phyloP scores from a whole-genome alignment of 192 early-diverging fungal species.

The Tieghemiomyces parasiticus region DNA sequence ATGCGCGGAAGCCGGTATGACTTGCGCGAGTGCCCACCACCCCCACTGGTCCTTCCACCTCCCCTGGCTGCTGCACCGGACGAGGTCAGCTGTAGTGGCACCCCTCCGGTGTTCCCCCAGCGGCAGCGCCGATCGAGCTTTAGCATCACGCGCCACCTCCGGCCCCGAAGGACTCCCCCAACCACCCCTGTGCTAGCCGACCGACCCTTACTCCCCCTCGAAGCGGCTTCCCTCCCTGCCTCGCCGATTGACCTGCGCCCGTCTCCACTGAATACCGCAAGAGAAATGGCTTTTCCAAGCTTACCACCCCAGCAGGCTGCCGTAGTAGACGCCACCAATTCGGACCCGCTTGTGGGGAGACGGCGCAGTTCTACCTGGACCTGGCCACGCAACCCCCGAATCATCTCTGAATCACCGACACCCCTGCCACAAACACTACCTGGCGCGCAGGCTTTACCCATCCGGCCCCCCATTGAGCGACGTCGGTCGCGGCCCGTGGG shows the following conservation, averaged over 20 bases:
- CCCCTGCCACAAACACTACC: too few species aligned
- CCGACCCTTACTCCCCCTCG: neutral
- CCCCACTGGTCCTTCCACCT: too few species aligned
- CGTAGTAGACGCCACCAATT: neutral
- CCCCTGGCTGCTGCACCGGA: neutral
- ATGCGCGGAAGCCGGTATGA: conserved; percentile 29
- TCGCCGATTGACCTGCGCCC: neutral
- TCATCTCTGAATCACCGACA: too few species aligned
- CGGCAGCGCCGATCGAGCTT: neutral
- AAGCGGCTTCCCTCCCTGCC: neutral
- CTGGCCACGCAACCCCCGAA: neutral
- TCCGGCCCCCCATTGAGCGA: too few species aligned
- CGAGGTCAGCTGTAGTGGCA: neutral
- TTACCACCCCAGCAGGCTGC: neutral
- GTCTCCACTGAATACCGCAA: neutral
- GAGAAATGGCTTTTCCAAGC: neutral
- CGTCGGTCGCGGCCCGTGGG: too few species aligned
- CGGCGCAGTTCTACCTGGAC: conserved; percentile 10
- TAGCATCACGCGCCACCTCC: neutral
- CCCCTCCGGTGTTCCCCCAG: neutral
- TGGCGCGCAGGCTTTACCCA: too few species aligned
- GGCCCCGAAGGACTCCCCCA: neutral
- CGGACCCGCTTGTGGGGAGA: neutral
- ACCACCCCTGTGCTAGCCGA: neutral
- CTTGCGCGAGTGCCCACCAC: conserved; percentile 14